A percentile compares a stretch with the other conserved stretches of the same genome.
These are phyloP conservation scores for Russula virescens DNA, from an alignment of 768 basidiomycete species.

Conservation along the genomic window DNA sequence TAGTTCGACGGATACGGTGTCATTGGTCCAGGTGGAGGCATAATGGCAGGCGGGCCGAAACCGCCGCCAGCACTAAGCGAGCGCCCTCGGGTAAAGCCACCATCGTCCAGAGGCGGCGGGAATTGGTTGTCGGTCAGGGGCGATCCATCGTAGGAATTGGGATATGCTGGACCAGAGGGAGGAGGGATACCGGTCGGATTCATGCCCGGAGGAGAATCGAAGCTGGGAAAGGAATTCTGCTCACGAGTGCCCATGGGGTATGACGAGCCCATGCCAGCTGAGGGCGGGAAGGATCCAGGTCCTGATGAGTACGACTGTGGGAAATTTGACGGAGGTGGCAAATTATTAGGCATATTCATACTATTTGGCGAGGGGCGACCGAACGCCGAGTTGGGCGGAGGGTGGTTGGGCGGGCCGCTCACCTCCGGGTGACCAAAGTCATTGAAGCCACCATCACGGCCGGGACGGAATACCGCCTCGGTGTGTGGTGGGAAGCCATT, in stretches of 20 bases:
- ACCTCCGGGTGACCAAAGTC: conserved; percentile 18
- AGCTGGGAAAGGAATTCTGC: conserved; percentile 1
- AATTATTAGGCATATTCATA: conserved; percentile 1
- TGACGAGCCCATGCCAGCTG: conserved; percentile 4
- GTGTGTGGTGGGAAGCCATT: conserved; percentile 3
- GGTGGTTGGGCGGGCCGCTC: conserved; percentile 14
- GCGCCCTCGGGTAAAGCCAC: conserved; percentile 7
- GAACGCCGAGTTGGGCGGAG: background rate
- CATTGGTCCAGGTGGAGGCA: conserved; percentile 18
- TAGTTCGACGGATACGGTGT: conserved; percentile 18
- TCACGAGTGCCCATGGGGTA: conserved; percentile 19
- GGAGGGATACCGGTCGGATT: conserved; percentile 9
- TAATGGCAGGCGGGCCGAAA: conserved; percentile 13
- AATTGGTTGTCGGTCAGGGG: conserved; percentile 19
- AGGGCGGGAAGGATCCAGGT: conserved; percentile 3
- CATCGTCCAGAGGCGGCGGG: conserved; percentile 14
- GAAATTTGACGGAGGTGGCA: background rate
- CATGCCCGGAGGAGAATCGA: conserved; percentile 2
- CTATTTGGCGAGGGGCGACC: background rate
- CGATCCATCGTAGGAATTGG: conserved; percentile 21
- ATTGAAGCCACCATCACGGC: conserved; percentile 1
- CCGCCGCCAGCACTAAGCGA: conserved; percentile 18
- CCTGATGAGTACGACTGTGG: conserved; percentile 10
- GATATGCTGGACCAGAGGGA: background rate
- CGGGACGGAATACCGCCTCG: conserved; percentile 12